Evolutionary conservation across 257 asterid species (phyloP).

Genomic region (Fraxinus excelsior): DNA sequence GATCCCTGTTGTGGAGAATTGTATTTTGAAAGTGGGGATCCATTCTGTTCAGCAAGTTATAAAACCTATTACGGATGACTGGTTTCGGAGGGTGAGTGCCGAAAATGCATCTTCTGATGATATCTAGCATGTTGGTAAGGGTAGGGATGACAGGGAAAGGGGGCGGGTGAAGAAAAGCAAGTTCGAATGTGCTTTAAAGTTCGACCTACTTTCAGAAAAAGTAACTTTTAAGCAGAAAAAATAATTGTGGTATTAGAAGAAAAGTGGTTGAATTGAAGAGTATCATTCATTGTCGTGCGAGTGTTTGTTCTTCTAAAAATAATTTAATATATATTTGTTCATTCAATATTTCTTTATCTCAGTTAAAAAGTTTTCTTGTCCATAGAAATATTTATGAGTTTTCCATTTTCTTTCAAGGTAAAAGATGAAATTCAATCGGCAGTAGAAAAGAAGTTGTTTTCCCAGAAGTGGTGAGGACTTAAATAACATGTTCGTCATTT

Average conservation of each 20-base stretch:
- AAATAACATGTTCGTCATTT: not conserved
- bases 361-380: not conserved
- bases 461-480: not conserved
- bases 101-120: not conserved
- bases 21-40: not conserved
- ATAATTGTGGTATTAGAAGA: no score
- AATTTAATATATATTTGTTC: no score
- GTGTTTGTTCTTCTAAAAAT: no score
- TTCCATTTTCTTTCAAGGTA: slow-evolving; percentile 35
- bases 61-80: not conserved
- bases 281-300: not conserved
- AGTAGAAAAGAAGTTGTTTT: not conserved
- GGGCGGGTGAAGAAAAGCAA: not conserved
- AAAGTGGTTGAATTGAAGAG: no score
- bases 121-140: not conserved
- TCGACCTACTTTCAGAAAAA: no score
- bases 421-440: slow-evolving; percentile 39
- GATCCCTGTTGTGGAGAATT: not conserved
- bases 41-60: not conserved
- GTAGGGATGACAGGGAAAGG: not conserved
- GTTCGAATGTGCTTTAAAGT: not conserved
- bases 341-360: not conserved
- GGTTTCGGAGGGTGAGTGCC: not conserved
- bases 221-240: not conserved
- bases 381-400: not conserved